Percentiles rank a stretch among this genome's conserved stretches.
These are phyloP conservation scores for Ophiostoma perfectum DNA, from an alignment of 2,329 filamentous ascomycete species.

Conservation along the genomic window DNA sequence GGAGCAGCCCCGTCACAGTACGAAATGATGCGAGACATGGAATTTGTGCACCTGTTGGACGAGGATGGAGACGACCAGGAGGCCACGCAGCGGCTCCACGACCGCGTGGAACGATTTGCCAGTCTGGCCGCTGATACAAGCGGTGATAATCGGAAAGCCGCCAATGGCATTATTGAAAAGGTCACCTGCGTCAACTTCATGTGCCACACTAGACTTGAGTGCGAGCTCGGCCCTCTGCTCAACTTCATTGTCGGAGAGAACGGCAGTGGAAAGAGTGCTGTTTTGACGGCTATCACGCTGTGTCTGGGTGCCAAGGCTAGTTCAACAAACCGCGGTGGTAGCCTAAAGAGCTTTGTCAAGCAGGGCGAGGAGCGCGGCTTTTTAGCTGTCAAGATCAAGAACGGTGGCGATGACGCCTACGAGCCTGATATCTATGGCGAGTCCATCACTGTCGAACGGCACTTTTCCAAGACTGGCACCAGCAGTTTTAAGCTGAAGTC, in stretches of 20 bases:
- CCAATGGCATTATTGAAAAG: conserved; percentile 81
- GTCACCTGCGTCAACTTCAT: conserved; percentile 92
- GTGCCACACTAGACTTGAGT: conserved; percentile 79
- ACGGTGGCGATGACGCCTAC: conserved; percentile 78
- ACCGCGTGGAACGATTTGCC: conserved; percentile 41
- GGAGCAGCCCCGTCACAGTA: conserved; percentile 47
- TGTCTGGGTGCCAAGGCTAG: conserved; percentile 94
- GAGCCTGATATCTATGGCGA: conserved; percentile 76
- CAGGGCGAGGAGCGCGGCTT: conserved; percentile 72
- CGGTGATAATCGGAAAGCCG: conserved; percentile 63
- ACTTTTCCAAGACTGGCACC: conserved; percentile 68
- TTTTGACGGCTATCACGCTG: conserved; percentile 85
- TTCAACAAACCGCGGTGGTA: conserved; percentile 85
- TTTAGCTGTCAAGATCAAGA: conserved; percentile 83
- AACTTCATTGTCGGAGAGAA: conserved; percentile 99
- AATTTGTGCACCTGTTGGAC: conserved; percentile 53
- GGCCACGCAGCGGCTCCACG: conserved; percentile 53
- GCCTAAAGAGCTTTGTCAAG: conserved; percentile 82
- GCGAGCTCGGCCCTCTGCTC: conserved; percentile 85
- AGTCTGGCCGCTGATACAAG: conserved; percentile 26
- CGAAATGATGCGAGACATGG: conserved; percentile 54
- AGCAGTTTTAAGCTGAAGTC: conserved; percentile 87
- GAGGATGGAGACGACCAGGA: conserved; percentile 55
- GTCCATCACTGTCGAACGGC: conserved; percentile 82
- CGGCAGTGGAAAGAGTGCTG: conserved; percentile 94